Base-by-base conservation (phyloP, 306 rosid genomes). In the Citrullus mucosospermus region DNA sequence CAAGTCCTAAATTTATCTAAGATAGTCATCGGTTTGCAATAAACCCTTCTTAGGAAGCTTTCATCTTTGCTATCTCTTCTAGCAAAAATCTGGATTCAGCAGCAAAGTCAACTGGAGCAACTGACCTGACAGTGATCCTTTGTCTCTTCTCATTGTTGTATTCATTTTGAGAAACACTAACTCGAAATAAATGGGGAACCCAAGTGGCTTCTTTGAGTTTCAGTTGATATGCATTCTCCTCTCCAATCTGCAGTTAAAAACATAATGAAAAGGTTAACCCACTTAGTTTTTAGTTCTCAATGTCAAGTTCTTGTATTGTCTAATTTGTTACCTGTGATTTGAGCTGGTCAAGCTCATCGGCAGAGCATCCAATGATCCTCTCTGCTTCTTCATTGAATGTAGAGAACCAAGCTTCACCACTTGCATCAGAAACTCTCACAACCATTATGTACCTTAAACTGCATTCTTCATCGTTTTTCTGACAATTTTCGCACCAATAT, bases 401-500 rank as follows among this genome's bases (percentile, higher is more conserved):
- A 11, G 97, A 88, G 80, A 95, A 0, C 80, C 16, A 84, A 11
- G 85, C 86, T 70, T 95, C 99, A 1, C 93, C 86, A 77, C 93
- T 90, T 80, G 85, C 83, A 82, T 95, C 97, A 59, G 83, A 76
- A 66, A 89, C 83, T 70, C 28, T 88, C 8, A 75, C 93, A 22
- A 85, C 86, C 86, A 92, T 76, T 17, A 90, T 88, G 63, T 95
- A 95, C 65, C 93, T 88, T 88, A 92, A 76, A 73, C 77, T 87
- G 88, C 96, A 86, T 13, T 90, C 91, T 32, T 86, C 96, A 58
- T 86, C 89, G 15, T 80, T 90, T 88, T 88, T 91, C 91, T 92
- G 98, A 86, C 98, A 95, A 53, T 86, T 88, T 78, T 95, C 99
- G 4, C 99, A 95, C 98, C 98, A 92, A 56, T 84, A 92, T 55